Conservation (phyloP, 2,329 filamentous ascomycete species). For the Paecilomyces niveus region DNA sequence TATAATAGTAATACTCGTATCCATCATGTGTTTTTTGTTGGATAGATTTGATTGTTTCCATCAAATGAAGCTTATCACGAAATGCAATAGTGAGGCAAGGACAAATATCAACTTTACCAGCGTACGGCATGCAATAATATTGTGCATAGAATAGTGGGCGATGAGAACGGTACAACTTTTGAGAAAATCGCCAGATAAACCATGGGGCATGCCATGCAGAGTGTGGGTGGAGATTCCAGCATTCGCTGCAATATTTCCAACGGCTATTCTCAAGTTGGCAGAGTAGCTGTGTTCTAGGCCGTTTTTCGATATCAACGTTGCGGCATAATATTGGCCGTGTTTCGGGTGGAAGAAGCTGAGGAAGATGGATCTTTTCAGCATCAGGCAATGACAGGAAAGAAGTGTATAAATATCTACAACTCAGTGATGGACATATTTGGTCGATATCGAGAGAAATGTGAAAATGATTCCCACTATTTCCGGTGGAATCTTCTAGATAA, state of each 20-base stretch:
- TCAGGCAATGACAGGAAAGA: not conserved
- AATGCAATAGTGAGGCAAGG: slow-evolving; percentile 6
- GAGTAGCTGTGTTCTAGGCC: not conserved
- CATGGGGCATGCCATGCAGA: not conserved
- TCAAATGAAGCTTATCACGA: not conserved
- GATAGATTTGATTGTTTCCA: not conserved
- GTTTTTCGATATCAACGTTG: no score
- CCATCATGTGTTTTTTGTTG: not conserved
- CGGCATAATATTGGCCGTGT: no score
- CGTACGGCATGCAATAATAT: no score
- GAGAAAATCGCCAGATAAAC: no score
- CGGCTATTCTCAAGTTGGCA: not conserved
- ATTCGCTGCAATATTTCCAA: slow-evolving; percentile 1
- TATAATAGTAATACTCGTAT: not conserved
- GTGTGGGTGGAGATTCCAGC: not conserved
- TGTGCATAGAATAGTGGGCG: no score
- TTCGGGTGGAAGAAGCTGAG: no score
- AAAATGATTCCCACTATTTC: not conserved
- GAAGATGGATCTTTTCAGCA: not conserved
- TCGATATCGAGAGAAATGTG: not conserved
- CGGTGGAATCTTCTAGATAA: no score
- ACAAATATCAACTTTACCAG: not conserved
- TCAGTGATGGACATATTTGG: not conserved
- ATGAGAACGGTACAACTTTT: no score
- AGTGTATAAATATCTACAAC: not conserved